Base-by-base conservation (phyloP, 2,329 filamentous ascomycete species). In the Paecilomyces sp. region DNA sequence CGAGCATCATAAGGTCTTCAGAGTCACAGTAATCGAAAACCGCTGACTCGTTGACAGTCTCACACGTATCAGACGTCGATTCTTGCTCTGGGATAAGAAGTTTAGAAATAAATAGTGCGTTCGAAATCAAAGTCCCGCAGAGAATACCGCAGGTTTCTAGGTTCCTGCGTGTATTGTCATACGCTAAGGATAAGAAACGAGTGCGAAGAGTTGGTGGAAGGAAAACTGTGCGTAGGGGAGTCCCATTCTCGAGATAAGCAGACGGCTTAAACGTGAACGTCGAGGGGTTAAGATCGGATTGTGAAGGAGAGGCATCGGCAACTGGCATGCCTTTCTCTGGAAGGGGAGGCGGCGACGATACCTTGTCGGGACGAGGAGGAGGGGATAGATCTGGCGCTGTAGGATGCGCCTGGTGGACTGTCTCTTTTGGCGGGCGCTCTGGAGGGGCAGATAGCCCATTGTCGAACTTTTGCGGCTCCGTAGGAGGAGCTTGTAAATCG, bases 61-160 rank as follows among this genome's bases (percentile, higher is more conserved):
- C 93, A 73, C 94, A 99, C 0, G 94, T 97, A 70, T 99, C 93
- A 2, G 88, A 87, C 0, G 93, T 97, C 68, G 89, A 88, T 57
- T 86, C 89, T 73, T 99, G 94, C 69, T 96, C 90, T 0, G 94
- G 94, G 24, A 99, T 92, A 25, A 99, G 83, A 4, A 99, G 83
- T 59, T 88, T 87, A 4, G 88, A 91, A 61, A 99, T 87, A 77
- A 97, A 97, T 2, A 99, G 81, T 0, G 94, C 94, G 71, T 97
- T 97, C 66, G 92, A 93, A 68, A 96, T 89, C 1, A 92, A 81
- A 0, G 91, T 93, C 7, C 93, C 94, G 69, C 92, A 96, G 11
- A 99, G 83, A 65, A 99, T 93, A 36, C 93, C 94, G 71, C 94
- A 97, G 66, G 94, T 97, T 77, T 99, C 94, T 18, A 97, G 82